Base-by-base conservation (phyloP, 306 rosid genomes). In the Fragaria iinumae region DNA sequence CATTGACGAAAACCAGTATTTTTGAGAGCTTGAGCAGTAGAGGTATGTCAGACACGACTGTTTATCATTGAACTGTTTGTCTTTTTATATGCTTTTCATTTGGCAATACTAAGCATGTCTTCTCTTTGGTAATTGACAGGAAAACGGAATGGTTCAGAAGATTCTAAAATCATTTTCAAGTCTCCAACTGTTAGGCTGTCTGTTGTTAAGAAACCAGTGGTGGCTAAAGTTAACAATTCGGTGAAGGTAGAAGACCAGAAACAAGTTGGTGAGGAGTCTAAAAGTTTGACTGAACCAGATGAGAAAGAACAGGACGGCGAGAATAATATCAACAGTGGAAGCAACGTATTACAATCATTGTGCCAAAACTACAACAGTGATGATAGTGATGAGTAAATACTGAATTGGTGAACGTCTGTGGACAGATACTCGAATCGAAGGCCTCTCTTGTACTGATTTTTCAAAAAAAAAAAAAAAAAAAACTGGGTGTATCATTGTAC, bases 291-390 rank as follows among this genome's bases (percentile, higher is more conserved):
- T 5, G 78, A 79, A 72, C 69, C 75, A 52, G 80, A 79, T 36
- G 67, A 83, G n/a, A 76, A 60, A 59, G 80, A 50, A 66, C 81
- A 72, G 47, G 82, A 69, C 66, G 78, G 80, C 23, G 84, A 81
- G 39, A 49, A 57, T 52, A 76, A 66, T 34, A 63, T 66, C 55
- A 56, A n/a, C 9, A 76, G 21, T 57, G 8, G 79, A 20, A 12
- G 79, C 63, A 71, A 38, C 55, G 91, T 76, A 21, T 81, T 89
- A 1, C 84, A 73, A 16, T 86, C 87, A 4, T 53, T 93, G 82
- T 85, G 88, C 75, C 91, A 90, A 84, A 77, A 69, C 80, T 89
- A 85, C 45, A 88, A 72, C 12, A 87, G 89, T 21, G 88, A 86
- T 5, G 93, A 90, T 3, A 89, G 89, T 72, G 74, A 84, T 11